These are phyloP conservation scores for Lepidium africanum DNA, from an alignment of 345 rosid species.

Conservation along the genomic window DNA sequence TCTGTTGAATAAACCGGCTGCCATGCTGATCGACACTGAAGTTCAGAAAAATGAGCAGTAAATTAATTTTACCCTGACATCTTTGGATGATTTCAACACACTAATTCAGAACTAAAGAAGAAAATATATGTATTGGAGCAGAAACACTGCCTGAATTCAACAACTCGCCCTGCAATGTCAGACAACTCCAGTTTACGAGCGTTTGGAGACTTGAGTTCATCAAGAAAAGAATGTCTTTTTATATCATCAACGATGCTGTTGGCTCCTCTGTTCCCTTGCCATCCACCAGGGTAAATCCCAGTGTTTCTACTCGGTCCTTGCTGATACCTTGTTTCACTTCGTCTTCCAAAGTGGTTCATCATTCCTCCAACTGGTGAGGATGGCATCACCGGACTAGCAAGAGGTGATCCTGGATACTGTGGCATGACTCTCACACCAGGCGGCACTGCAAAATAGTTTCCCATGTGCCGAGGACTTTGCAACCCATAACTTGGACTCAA, in stretches of 20 bases:
- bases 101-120: not conserved
- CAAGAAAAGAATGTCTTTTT: slow-evolving; percentile 71
- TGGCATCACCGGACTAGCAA: slow-evolving; percentile 63
- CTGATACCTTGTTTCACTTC: slow-evolving; percentile 53
- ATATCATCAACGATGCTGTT: slow-evolving; percentile 48
- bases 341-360: slow-evolving; percentile 42
- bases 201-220: slow-evolving; percentile 80
- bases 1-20: slow-evolving; percentile 98
- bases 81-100: not conserved
- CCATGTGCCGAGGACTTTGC: slow-evolving; percentile 49
- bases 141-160: slow-evolving; percentile 76
- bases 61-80: not conserved
- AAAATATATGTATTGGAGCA: slow-evolving; percentile 11
- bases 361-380: slow-evolving; percentile 60
- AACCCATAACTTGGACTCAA: slow-evolving; percentile 38
- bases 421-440: slow-evolving; percentile 56
- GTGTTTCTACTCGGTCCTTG: slow-evolving; percentile 49
- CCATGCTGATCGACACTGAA: slow-evolving; percentile 98
- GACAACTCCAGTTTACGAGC: slow-evolving; percentile 78
- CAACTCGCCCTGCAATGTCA: slow-evolving; percentile 77
- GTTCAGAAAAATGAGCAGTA: slow-evolving; percentile 2
- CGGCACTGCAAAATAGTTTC: slow-evolving; percentile 44
- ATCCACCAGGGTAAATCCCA: slow-evolving; percentile 60
- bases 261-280: slow-evolving; percentile 76
- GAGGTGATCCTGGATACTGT: slow-evolving; percentile 59